Evolutionary conservation across 202 grass and related monocot species (phyloP).

Genomic region (Musa balbisiana): DNA sequence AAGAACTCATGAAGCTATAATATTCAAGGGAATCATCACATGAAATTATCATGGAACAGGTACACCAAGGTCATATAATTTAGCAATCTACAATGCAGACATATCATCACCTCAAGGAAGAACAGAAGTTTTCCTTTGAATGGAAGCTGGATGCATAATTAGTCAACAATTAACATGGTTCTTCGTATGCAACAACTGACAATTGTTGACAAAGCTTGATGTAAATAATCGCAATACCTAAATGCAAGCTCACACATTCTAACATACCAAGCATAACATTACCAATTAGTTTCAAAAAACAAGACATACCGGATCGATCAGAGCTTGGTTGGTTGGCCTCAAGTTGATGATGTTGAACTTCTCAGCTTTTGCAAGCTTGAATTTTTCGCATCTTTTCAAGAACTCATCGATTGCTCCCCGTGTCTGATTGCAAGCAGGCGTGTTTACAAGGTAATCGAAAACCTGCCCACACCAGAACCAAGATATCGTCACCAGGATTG

Average conservation of each 20-base stretch:
- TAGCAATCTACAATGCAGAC: too few relatives aligned
- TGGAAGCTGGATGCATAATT: too few relatives aligned
- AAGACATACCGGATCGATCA: conserved; percentile 55
- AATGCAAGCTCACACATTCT: background rate
- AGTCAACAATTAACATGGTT: too few relatives aligned
- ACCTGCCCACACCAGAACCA: conserved; percentile 27
- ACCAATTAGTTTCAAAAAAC: conserved; percentile 16
- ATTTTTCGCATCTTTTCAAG: conserved; percentile 44
- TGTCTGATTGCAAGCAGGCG: conserved; percentile 56
- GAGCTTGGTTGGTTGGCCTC: conserved; percentile 42
- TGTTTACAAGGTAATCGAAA: conserved; percentile 53
- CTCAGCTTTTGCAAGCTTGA: conserved; percentile 54
- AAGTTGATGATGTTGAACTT: conserved; percentile 75
- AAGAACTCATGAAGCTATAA: too few relatives aligned
- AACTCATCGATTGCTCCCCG: conserved; percentile 55
- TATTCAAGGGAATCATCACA: too few relatives aligned
- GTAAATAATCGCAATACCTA: background rate
- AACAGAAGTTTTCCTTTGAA: too few relatives aligned
- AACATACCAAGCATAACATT: conserved; percentile 6
- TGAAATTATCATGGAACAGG: too few relatives aligned
- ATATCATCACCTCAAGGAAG: too few relatives aligned
- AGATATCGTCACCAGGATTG: background rate
- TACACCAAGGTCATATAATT: too few relatives aligned
- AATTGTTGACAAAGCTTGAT: background rate
- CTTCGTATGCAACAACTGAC: too few relatives aligned